These are phyloP conservation scores for Corymbia maculata DNA, from an alignment of 345 rosid species.

Conservation along the genomic window DNA sequence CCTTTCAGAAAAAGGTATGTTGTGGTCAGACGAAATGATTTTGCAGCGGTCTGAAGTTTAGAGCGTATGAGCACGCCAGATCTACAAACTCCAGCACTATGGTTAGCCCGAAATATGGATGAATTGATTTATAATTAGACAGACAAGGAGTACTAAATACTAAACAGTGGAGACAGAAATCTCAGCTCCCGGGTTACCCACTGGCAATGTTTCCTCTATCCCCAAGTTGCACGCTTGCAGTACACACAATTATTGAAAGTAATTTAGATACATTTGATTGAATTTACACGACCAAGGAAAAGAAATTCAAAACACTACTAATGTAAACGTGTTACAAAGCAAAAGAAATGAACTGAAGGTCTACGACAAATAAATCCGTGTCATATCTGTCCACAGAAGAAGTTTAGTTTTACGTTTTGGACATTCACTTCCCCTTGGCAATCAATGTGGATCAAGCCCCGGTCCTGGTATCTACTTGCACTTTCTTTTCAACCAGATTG, in stretches of 20 bases:
- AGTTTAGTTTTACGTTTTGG: neutral
- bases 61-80: neutral
- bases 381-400: neutral
- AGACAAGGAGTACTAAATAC: neutral
- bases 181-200: neutral
- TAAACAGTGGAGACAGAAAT: neutral
- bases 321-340: neutral
- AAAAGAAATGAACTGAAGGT: neutral
- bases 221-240: neutral
- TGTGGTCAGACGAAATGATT: neutral
- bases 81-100: neutral
- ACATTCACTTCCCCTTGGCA: neutral
- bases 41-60: neutral
- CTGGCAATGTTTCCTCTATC: neutral
- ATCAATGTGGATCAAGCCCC: neutral
- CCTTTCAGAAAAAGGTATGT: neutral
- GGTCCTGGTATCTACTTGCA: neutral
- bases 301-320: neutral
- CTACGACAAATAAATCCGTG: neutral
- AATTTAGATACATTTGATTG: neutral
- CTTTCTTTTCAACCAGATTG: neutral
- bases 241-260: neutral
- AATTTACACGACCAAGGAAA: neutral
- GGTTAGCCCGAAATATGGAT: neutral
- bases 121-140: neutral